Evolutionary conservation across 257 asterid genomes (phyloP).

Genomic region (Capsicum baccatum): DNA sequence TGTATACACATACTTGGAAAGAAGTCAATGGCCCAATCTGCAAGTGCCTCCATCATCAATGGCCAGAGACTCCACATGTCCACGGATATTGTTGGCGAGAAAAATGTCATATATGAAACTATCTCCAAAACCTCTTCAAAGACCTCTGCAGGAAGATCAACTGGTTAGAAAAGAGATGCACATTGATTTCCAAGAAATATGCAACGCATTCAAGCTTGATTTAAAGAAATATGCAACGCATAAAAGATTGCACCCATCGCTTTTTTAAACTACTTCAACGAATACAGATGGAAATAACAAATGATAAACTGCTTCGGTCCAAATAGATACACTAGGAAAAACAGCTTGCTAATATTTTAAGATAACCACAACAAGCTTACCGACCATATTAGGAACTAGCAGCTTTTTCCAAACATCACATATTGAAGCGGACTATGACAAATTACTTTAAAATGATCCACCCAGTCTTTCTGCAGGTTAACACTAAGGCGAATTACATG

Average conservation of each 20-base stretch:
- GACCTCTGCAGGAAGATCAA: slow-evolving; percentile 73
- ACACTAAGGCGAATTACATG: slow-evolving; percentile 5
- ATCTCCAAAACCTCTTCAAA: slow-evolving; percentile 99
- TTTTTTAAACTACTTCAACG: neutral
- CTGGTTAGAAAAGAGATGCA: slow-evolving; percentile 13
- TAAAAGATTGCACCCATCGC: neutral
- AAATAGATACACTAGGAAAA: neutral
- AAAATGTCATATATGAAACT: slow-evolving; percentile 96
- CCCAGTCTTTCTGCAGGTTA: neutral
- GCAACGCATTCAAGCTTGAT: neutral
- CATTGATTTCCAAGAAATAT: neutral
- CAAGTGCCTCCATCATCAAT: slow-evolving; percentile 87
- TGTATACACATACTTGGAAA: slow-evolving; percentile 73
- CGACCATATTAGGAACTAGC: neutral
- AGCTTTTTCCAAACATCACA: neutral
- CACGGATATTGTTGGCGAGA: slow-evolving; percentile 87
- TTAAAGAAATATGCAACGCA: neutral
- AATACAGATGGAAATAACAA: neutral
- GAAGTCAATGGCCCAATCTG: slow-evolving; percentile 99
- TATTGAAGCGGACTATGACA: neutral
- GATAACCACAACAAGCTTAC: neutral
- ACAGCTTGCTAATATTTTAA: neutral
- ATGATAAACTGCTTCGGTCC: neutral
- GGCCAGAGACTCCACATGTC: slow-evolving; percentile 99
- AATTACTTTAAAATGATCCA: slow-evolving; percentile 19